Percentiles rank a stretch among this genome's conserved stretches.
Conservation (phyloP, 1,284 basidiomycete species). For the Neolentinus lepideus region DNA sequence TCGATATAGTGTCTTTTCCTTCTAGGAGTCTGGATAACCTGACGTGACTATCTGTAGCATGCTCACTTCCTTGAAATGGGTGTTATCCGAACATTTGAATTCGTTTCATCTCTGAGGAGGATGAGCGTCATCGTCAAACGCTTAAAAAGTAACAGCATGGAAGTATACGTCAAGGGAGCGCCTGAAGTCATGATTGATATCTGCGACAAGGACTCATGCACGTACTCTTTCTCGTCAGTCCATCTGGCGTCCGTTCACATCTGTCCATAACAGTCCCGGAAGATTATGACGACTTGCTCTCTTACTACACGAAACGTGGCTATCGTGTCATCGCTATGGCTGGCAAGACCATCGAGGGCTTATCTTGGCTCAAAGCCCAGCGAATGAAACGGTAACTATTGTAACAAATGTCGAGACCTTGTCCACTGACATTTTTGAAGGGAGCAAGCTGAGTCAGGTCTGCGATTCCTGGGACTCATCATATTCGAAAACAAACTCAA, state of each 20-base stretch:
- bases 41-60: conserved; percentile 42
- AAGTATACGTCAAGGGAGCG: conserved; percentile 97
- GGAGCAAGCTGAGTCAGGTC: conserved; percentile 88
- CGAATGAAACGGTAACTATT: conserved; percentile 78
- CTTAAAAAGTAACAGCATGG: conserved; percentile 92
- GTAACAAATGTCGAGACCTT: not conserved
- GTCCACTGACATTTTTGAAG: conserved; percentile 30
- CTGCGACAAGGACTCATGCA: conserved; percentile 83
- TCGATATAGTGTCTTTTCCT: conserved; percentile 23
- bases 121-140: conserved; percentile 99
- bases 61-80: conserved; percentile 96
- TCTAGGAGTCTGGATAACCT: conserved; percentile 1
- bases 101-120: conserved; percentile 86
- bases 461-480: conserved; percentile 92
- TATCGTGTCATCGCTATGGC: conserved; percentile 99
- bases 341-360: conserved; percentile 88
- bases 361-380: conserved; percentile 98
- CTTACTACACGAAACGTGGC: conserved; percentile 96
- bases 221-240: conserved; percentile 24
- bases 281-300: conserved; percentile 95
- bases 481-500: conserved; percentile 99
- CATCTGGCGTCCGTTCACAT: not conserved
- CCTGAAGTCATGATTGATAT: conserved; percentile 98
- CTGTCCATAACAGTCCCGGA: conserved; percentile 63
- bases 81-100: conserved; percentile 95